Conservation (phyloP, 2,329 filamentous ascomycete genomes). For the Lasiodiplodia sp. region DNA sequence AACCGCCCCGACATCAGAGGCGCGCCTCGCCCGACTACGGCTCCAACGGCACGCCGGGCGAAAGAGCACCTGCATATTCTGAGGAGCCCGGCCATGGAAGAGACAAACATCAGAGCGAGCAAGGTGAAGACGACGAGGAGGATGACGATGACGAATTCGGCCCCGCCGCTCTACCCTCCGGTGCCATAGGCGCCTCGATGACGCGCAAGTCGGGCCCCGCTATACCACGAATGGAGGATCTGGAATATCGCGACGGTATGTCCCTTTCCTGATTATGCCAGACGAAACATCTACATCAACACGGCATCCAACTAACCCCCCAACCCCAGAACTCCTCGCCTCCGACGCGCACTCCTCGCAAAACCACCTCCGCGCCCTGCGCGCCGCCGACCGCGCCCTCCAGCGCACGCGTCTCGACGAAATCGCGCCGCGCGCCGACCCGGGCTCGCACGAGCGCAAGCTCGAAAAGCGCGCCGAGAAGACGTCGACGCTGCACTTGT, state of each 20-base stretch:
- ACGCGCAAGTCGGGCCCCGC: slow-evolving; percentile 56
- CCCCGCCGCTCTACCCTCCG: slow-evolving; percentile 50
- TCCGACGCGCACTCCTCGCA: slow-evolving; percentile 56
- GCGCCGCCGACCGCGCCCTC: slow-evolving; percentile 68
- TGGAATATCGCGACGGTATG: slow-evolving; percentile 66
- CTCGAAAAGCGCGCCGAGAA: slow-evolving; percentile 83
- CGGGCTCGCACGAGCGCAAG: slow-evolving; percentile 81
- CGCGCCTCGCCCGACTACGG: slow-evolving; percentile 20
- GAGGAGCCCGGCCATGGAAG: neutral
- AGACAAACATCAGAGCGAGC: neutral
- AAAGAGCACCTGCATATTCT: neutral
- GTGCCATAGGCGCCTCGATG: neutral
- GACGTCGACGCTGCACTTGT: slow-evolving; percentile 76
- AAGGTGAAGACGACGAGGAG: slow-evolving; percentile 45
- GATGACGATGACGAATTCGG: slow-evolving; percentile 69
- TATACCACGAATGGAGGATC: slow-evolving; percentile 76
- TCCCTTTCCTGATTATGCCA: neutral
- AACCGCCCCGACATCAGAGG: neutral
- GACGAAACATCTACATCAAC: neutral
- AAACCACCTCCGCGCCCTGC: slow-evolving; percentile 65
- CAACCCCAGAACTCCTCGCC: slow-evolving; percentile 54
- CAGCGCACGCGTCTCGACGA: slow-evolving; percentile 82
- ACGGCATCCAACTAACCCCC: neutral
- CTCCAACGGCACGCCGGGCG: neutral
- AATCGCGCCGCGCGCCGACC: slow-evolving; percentile 79